Percentiles rank a stretch among this genome's conserved stretches.
phyloP scores from a whole-genome alignment of 352 stramenopile genomes.

The Globisporangium abappressorium region DNA sequence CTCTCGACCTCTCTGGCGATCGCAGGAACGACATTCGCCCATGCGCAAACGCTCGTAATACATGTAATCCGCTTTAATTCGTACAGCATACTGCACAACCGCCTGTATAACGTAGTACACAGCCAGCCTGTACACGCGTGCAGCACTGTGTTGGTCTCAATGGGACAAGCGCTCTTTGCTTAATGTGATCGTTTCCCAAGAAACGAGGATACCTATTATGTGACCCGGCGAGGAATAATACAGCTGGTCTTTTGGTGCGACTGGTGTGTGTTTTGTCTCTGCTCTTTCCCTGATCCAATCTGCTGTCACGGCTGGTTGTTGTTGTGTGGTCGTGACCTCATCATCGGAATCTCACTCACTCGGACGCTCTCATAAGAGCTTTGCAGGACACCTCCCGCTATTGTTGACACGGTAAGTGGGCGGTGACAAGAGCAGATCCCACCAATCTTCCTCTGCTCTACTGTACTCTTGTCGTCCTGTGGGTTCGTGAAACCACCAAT shows the following conservation, averaged over 20 bases:
- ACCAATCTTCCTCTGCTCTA: too few relatives aligned
- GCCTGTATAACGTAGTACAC: too few relatives aligned
- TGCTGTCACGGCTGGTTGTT: not conserved
- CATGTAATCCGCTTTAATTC: not conserved
- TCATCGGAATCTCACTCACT: not conserved
- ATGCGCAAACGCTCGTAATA: not conserved
- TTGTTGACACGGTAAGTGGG: conserved; percentile 1
- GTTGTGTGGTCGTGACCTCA: not conserved
- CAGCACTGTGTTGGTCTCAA: too few relatives aligned
- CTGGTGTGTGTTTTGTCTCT: not conserved
- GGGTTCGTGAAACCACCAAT: too few relatives aligned
- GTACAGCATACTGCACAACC: not conserved
- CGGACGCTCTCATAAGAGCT: not conserved
- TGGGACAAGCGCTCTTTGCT: too few relatives aligned
- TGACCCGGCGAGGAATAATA: not conserved
- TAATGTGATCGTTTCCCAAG: not conserved
- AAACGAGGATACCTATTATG: not conserved
- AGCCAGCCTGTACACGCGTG: not conserved
- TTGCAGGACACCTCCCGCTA: not conserved
- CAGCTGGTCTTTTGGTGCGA: not conserved
- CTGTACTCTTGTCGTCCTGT: too few relatives aligned
- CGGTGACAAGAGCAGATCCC: not conserved
- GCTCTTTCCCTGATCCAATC: not conserved
- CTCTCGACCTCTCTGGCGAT: not conserved
- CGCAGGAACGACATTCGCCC: not conserved